Evolutionary conservation across 305 asterid species (phyloP), one percentile per base, ranked within the genome.

Genomic region (Fraxinus sp.): DNA sequence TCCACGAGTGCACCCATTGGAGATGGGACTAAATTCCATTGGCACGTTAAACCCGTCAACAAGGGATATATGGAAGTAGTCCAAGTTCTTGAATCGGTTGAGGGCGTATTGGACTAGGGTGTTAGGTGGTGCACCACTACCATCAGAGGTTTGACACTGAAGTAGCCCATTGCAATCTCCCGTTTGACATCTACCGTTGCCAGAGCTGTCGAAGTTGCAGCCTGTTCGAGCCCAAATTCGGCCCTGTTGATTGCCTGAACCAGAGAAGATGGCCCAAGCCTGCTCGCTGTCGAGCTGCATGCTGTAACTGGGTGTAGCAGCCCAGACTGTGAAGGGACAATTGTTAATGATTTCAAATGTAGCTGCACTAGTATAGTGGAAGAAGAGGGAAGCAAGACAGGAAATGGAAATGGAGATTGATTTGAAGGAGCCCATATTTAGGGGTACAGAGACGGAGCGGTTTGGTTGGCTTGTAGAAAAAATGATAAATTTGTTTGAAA

Each of bases 31-130:
- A 13, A 89, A 87, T 6, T 89, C 90, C 90, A 91, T 87, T 0
- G 91, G 90, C 0, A 91, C 82, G 1, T 90, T 90, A 80, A 90
- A 90, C 36, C 93, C 93, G 1, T 89, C 89, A 0, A 83, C 81
- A 3, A 83, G 76, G 3, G 89, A 86, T 2, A 83, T 83, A 36
- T 81, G 79, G 3, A 73, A 78, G 71, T 75, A 78, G 30, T 59
- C 71, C 30, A 59, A 20, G 71, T 59, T 59, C 7, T 59, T 20
- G 30, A 20, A 20, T 20, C 81, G 83, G 78, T 78, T 81, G 5
- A 86, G 16, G 1, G 80, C 83, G n/a, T 20, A 86, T 68, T 86
- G 87, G 0, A 84, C 89, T 0, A 84, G 28, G 2, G 87, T 86
- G 35, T 81, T 86, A 0, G 89, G 89, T 0, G 92, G 80, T 49